phyloP scores from a whole-genome alignment of 345 rosid genomes.

The Salix koriyanagi region DNA sequence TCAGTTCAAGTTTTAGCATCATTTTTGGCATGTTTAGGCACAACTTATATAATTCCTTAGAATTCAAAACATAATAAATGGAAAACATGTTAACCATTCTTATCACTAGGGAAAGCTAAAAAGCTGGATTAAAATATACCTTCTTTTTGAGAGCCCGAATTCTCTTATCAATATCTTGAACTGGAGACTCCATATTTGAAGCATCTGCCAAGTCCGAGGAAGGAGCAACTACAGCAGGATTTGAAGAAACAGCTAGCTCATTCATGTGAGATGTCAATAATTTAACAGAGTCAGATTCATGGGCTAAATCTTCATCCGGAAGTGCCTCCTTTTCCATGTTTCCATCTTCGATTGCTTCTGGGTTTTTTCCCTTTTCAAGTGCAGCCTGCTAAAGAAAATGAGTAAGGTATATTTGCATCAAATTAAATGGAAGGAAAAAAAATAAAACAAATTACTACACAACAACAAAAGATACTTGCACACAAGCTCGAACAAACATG shows the following conservation, averaged over 20 bases:
- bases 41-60: neutral
- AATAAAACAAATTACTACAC: neutral
- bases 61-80: neutral
- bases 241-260: constrained; percentile 57
- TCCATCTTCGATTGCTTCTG: constrained; percentile 40
- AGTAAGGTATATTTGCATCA: neutral
- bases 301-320: constrained; percentile 22
- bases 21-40: neutral
- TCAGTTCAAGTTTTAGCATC: neutral
- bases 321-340: constrained; percentile 35
- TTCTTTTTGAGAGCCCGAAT: constrained; percentile 87
- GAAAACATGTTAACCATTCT: neutral
- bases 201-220: constrained; percentile 38
- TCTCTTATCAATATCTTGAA: constrained; percentile 69
- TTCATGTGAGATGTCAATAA: constrained; percentile 63
- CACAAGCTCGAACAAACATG: neutral
- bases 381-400: constrained; percentile 49
- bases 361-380: constrained; percentile 55
- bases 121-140: constrained; percentile 37
- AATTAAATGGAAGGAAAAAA: neutral
- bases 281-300: constrained; percentile 42
- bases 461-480: neutral
- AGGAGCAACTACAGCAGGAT: constrained; percentile 24
- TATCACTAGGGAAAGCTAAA: constrained; percentile 1
- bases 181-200: constrained; percentile 31